Evolutionary conservation across 78 protist genomes (phyloP), one percentile per base, ranked within the genome.

Genomic region (slime mould (Dictyostelium discoideum)): DNA sequence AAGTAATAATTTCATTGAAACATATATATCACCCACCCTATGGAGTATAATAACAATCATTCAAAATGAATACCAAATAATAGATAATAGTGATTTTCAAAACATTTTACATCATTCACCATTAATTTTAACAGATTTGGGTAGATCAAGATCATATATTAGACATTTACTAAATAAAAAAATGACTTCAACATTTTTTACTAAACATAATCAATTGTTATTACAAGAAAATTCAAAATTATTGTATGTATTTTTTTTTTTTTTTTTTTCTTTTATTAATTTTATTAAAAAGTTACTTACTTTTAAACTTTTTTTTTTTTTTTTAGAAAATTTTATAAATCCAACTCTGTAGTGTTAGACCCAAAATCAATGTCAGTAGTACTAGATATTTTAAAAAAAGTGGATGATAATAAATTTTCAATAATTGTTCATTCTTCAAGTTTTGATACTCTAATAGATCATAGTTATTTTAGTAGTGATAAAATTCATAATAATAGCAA

Each of bases 131-230:
- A 87, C 85, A 5, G 93, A 87, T 63, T 50, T 54, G 22, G 93
- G 86, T 24, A 87, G 86, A 87, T 76, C 85, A 1, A 87, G 93
- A 79, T 87, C 93, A 2, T 87, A 63, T 44, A 87, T 87, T 42
- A 77, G 93, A 37, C 18, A 67, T n/a, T 60, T 87, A 39, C 32
- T 87, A 13, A 87, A 87, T 42, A 16, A 22, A n/a, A 57, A 63
- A 16, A 57, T 42, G 48, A 22, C 60, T 5, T 85, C 81, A 44
- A n/a, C 46, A 26, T 85, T 85, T 32, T 85, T 84, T 84, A 24
- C 16, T 2, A 3, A 22, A 22, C 50, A 60, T 20, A 79, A 22
- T 18, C 57, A 42, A 44, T 32, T 79, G 22, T 1, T 82, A 22
- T 39, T 3, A 24, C 54, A 82, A 40, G 50, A n/a, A 20, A 29